Base-by-base conservation (phyloP, 495 filamentous ascomycete species). In the Lasiosphaeria miniovina region DNA sequence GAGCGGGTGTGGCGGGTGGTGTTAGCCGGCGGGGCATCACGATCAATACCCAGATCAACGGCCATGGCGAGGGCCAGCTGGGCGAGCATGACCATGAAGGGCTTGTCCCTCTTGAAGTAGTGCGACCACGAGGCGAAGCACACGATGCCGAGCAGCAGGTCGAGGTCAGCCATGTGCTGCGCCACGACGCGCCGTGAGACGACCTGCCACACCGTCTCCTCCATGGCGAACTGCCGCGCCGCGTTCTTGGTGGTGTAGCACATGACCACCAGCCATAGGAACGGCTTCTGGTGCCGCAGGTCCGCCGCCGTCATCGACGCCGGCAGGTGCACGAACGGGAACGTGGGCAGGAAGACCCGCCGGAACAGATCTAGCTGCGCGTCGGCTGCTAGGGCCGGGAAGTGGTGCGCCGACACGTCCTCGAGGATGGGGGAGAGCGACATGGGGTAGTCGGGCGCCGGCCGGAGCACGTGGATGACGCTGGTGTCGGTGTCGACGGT, bases 31-130 rank as follows among this genome's bases (percentile, higher is more conserved):
- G 43, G 8, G 12, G 12, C 4, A 46, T 46, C 43, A n/a, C 12
- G 43, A 6, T 46, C 12, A 9, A 46, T 11, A 46, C 43, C 43
- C 11, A 46, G 43, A 11, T 46, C 43, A 1, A 46, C 4, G 11
- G 43, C 43, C 43, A 46, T 46, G 6, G 43, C 6, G 12, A 46
- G 12, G 43, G 43, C 43, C 7, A 46, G 1, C 12, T 11, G 11
- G 7, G 43, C 15, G 11, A 46, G 43, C 11, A n/a, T 46, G 11
- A n/a, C 7, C 43, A 46, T 46, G 43, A 46, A 46, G 5, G 43
- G 43, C 43, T 46, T 46, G 43, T 46, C 43, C 43, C 3, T 46
- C 12, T 46, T 46, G 43, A 46, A 46, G 43, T 46, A 46, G 11
- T 46, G 43, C 5, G 43, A 46, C 43, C 43, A 46, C 4, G 43